Base-by-base conservation (phyloP, 2,329 filamentous ascomycete genomes). In the Onygenales sp. region DNA sequence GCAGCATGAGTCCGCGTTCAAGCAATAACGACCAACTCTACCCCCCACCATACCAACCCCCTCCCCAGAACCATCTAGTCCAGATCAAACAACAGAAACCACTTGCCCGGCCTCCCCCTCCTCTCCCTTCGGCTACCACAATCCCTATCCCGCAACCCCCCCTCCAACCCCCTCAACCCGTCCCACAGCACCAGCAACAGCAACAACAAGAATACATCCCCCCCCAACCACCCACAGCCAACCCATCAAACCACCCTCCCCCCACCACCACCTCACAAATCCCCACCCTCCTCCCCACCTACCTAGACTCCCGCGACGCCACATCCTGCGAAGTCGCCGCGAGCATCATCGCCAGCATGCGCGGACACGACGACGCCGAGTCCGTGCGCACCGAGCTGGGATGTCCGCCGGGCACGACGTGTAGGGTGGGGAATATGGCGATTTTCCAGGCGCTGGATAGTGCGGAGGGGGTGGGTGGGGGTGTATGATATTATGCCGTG, bases 211-310 rank as follows among this genome's bases (percentile, higher is more conserved):
- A 45, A 45, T 31, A 31, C 37, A 39, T 39, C 37, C 37, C 37
- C 37, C 0, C 1, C 43, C 17, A 32, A 5, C 21, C n/a, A 39
- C n/a, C 9, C 44, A 4, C 43, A 45, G 27, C 3, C 43, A 6
- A 13, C 33, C 43, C 27, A 21, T 27, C 42, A 43, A 9, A 45
- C 11, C 27, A 11, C 43, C 27, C 43, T 60, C 51, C 59, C 70
- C 48, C 67, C 27, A 13, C 43, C 27, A 21, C 60, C 51, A 59
- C 70, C 48, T 67, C 67, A 55, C 61, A 73, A 63, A 62, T 72
- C 51, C 69, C 70, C 42, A 13, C 6, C 27, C 46, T n/a, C 4
- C 17, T 3, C 5, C n/a, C 14, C 14, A 45, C 40, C 11, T 42
- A 36, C 17, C 40, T 36, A 13, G 52, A 54, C 49, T 40, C 43